Evolutionary conservation across 345 rosid species (phyloP), one percentile per base, ranked within the genome.

Genomic region (Euphorbia tirucalli): DNA sequence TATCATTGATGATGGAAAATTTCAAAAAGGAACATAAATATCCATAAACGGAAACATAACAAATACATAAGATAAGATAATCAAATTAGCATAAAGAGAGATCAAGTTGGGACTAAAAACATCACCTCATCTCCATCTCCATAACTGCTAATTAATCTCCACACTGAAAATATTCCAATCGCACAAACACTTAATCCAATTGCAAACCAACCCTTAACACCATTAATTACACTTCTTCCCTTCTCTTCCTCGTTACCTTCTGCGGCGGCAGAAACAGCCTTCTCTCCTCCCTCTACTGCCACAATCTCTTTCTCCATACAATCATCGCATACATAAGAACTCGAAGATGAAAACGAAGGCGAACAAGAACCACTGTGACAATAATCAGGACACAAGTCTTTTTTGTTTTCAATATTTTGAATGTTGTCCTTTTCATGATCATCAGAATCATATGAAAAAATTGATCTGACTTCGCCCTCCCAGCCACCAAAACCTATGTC

Each of bases 81-180:
- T 56, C 60, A 60, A 60, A 24, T n/a, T n/a, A 60, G 22, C 24
- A 15, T 61, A 61, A 7, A 48, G 28, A 14, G 4, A 27, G 4
- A 63, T 85, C 79, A 85, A 19, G 88, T 85, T 18, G 88, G 88
- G 61, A 81, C 74, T 52, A 72, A 70, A 60, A 46, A 46, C 52
- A 67, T 67, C 65, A 74, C 66, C 69, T 71, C 71, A 56, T 43
- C 28, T 28, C 64, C 72, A 69, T 66, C 46, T 32, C 66, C 59
- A 30, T 70, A 24, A 43, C 69, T 49, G 30, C 41, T 31, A n/a
- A n/a, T n/a, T 58, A 71, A 69, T 30, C 49, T 35, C 66, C 57
- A 44, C 22, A 30, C 21, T 46, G 73, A 69, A 55, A 77, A 58
- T 54, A 79, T n/a, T 28, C 71, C 62, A 49, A 65, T 18, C 24